phyloP scores from a whole-genome alignment of 2,329 filamentous ascomycete genomes.

The Microcera coccophila region DNA sequence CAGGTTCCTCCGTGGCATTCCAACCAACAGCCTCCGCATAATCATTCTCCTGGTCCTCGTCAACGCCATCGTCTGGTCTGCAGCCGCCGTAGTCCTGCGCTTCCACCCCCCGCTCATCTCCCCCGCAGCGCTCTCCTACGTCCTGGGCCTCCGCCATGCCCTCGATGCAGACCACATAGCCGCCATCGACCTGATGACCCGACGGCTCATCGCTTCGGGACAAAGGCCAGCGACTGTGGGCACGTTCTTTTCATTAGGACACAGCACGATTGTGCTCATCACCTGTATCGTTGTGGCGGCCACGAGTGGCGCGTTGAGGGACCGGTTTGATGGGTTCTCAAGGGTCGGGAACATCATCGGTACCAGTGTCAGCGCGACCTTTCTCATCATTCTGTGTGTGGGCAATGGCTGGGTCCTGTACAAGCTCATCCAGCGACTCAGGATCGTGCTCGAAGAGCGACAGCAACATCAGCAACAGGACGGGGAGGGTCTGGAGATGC shows the following conservation, averaged over 20 bases:
- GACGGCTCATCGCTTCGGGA: conserved; percentile 78
- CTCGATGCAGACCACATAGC: conserved; percentile 87
- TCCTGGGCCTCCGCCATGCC: conserved; percentile 87
- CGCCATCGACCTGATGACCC: conserved; percentile 93
- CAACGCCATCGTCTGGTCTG: conserved; percentile 55
- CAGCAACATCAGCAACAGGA: conserved; percentile 26
- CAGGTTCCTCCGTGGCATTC: conserved; percentile 30
- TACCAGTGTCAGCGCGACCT: conserved; percentile 77
- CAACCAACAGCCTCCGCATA: conserved; percentile 40
- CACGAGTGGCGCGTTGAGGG: conserved; percentile 76
- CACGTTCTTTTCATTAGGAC: conserved; percentile 89
- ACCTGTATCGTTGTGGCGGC: conserved; percentile 91
- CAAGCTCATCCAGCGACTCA: conserved; percentile 67
- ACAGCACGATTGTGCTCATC: conserved; percentile 87
- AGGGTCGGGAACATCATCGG: conserved; percentile 84
- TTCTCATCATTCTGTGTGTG: conserved; percentile 75
- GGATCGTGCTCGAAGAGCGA: conserved; percentile 49
- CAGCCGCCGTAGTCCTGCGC: conserved; percentile 49
- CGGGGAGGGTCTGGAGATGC: conserved; percentile 23
- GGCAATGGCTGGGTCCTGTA: conserved; percentile 85
- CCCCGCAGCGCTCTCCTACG: conserved; percentile 80
- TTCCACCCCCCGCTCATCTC: conserved; percentile 63
- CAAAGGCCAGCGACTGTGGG: conserved; percentile 87
- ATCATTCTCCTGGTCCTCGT: conserved; percentile 48
- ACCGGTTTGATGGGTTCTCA: conserved; percentile 75